Evolutionary conservation across 768 basidiomycete species (phyloP), one percentile per base, ranked within the genome.

Genomic region (Tricholoma bakamatsutake): DNA sequence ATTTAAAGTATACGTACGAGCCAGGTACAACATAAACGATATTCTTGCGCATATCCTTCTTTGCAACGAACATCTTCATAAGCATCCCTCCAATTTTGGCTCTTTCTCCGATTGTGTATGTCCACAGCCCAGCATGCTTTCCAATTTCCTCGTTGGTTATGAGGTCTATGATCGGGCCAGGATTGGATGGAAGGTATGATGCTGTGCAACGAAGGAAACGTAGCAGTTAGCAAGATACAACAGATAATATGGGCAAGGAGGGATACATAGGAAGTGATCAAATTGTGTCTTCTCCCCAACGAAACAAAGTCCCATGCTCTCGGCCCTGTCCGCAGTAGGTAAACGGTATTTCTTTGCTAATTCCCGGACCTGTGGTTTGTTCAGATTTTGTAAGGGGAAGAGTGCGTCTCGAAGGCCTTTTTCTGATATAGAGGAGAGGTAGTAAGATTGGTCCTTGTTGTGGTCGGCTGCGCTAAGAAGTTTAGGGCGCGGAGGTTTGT

Each of bases 251-350:
- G 33, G 48, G 5, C 30, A 37, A 35, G 53, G 34, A 27, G 35
- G 51, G 80, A 58, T 57, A 88, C 91, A 80, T 49, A 95, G 68
- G 65, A 95, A 98, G 8, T 80, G 71, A 27, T 77, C 74, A 61
- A 96, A 95, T 48, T 73, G 79, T 9, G 77, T 75, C 63, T 87
- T 83, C 65, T 94, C 82, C 4, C 94, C 95, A 1, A 98, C 85
- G 60, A 98, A 98, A 64, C 95, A 98, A 15, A 98, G 80, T 0
- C 95, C 95, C 83, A 96, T 93, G 68, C 90, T 93, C 65, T 98
- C 95, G 15, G 76, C 78, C 57, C 91, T 78, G 2, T 80, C 75
- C 0, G 91, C 90, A 2, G 87, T 93, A 3, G 86, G 84, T 17
- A 98, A 69, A 1, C 67, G 71, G 66, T 80, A 80, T 31, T 80